Conservation (phyloP, 1,284 basidiomycete genomes). For the Ceratorhiza oryzae-sativae region DNA sequence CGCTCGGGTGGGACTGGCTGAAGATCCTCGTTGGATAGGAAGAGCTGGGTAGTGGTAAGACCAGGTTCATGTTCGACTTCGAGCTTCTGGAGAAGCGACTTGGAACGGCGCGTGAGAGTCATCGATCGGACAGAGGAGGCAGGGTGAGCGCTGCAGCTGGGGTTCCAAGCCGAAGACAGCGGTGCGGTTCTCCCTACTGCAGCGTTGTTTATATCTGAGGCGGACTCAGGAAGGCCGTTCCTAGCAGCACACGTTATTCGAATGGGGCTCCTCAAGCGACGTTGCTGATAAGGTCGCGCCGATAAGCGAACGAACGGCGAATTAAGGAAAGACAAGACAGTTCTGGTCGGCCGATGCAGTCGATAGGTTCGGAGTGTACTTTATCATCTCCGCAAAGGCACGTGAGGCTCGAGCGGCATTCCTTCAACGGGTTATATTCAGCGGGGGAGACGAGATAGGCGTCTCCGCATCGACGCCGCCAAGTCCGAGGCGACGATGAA, state of each 20-base stretch:
- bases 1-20: slow-evolving; percentile 65
- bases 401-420: neutral
- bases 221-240: neutral
- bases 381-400: neutral
- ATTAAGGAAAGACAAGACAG: neutral
- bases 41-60: slow-evolving; percentile 59
- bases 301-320: slow-evolving; percentile 36
- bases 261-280: neutral
- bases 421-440: neutral
- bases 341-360: slow-evolving; percentile 23
- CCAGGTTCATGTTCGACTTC: slow-evolving; percentile 62
- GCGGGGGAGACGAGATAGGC: neutral
- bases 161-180: slow-evolving; percentile 33
- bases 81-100: slow-evolving; percentile 49
- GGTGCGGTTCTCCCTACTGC: neutral
- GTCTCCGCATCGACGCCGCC: neutral
- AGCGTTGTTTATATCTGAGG: slow-evolving; percentile 11
- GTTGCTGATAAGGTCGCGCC: slow-evolving; percentile 28
- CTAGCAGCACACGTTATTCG: neutral
- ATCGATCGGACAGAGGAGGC: slow-evolving; percentile 4
- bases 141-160: neutral
- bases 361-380: neutral
- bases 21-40: slow-evolving; percentile 69
- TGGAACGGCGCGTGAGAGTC: slow-evolving; percentile 20
- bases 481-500: neutral